These are phyloP conservation scores for Musa troglodytarum DNA, from an alignment of 176 grass and related monocot species.

Conservation along the genomic window DNA sequence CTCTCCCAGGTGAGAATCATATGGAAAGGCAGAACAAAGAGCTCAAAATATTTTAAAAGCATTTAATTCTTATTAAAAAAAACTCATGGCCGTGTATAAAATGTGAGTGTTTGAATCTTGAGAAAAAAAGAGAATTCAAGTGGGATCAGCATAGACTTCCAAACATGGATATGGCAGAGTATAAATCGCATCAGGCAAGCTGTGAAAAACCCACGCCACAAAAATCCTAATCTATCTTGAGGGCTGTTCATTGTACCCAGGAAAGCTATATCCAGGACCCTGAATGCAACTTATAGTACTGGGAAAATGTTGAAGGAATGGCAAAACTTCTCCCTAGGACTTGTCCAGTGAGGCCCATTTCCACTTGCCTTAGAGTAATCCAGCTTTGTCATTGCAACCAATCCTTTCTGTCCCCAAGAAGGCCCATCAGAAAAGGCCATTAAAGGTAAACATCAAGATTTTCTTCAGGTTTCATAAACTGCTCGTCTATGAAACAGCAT, in stretches of 20 bases:
- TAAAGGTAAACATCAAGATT: background rate
- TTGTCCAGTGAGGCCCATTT: background rate
- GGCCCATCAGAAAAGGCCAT: background rate
- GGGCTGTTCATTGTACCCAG: too few species aligned
- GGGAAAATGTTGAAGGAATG: background rate
- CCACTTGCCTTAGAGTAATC: background rate
- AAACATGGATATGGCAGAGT: too few species aligned
- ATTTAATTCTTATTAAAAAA: slow-evolving; percentile 2
- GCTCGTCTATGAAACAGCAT: slow-evolving; percentile 48
- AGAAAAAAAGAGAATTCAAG: too few species aligned
- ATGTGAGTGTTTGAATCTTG: too few species aligned
- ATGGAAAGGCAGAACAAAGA: slow-evolving; percentile 17
- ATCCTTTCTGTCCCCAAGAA: background rate
- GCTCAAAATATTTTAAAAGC: slow-evolving; percentile 23
- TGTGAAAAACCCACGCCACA: slow-evolving; percentile 9
- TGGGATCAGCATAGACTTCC: background rate
- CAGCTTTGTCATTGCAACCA: background rate
- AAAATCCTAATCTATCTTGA: background rate
- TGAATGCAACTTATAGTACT: too few species aligned
- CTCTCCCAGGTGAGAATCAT: slow-evolving; percentile 13
- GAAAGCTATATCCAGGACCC: too few species aligned
- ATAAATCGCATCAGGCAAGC: too few species aligned
- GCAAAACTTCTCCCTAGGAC: background rate
- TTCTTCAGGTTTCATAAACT: slow-evolving; percentile 17
- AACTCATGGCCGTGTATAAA: too few species aligned